Percentiles rank a stretch among this genome's conserved stretches.
Evolutionary conservation across 306 rosid species (phyloP).

Genomic region (Rubus parviflorus): DNA sequence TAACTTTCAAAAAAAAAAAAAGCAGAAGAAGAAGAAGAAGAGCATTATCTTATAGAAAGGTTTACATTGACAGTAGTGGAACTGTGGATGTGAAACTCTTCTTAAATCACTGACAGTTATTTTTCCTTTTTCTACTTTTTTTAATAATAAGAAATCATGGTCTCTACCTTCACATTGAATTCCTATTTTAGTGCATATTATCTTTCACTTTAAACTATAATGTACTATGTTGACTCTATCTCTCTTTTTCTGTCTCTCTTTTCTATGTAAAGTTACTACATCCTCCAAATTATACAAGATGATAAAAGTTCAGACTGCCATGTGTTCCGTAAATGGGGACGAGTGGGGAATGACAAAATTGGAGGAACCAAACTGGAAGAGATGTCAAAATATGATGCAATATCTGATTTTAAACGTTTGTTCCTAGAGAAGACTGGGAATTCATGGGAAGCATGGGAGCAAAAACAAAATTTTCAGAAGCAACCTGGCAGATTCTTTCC

Average conservation of each 20-base stretch:
- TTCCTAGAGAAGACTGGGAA: constrained; percentile 96
- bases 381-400: constrained; percentile 76
- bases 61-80: not conserved
- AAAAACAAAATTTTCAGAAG: constrained; percentile 70
- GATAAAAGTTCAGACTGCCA: constrained; percentile 76
- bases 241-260: constrained; percentile 33
- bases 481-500: constrained; percentile 98
- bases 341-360: constrained; percentile 90
- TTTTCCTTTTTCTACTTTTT: not conserved
- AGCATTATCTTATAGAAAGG: not conserved
- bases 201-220: not conserved
- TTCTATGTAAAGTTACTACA: constrained; percentile 60
- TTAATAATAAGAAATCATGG: not conserved
- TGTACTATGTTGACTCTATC: constrained; percentile 7
- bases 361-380: constrained; percentile 76
- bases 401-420: constrained; percentile 72
- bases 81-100: not conserved
- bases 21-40: not conserved
- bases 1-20: not conserved
- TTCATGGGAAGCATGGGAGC: constrained; percentile 99
- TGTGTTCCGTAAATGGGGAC: constrained; percentile 97
- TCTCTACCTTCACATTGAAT: not conserved
- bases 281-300: constrained; percentile 90
- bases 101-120: not conserved
- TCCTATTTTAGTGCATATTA: not conserved